Evolutionary conservation across 441 rosid species (phyloP), one percentile per base, ranked within the genome.

Genomic region (Mallotus repandus): DNA sequence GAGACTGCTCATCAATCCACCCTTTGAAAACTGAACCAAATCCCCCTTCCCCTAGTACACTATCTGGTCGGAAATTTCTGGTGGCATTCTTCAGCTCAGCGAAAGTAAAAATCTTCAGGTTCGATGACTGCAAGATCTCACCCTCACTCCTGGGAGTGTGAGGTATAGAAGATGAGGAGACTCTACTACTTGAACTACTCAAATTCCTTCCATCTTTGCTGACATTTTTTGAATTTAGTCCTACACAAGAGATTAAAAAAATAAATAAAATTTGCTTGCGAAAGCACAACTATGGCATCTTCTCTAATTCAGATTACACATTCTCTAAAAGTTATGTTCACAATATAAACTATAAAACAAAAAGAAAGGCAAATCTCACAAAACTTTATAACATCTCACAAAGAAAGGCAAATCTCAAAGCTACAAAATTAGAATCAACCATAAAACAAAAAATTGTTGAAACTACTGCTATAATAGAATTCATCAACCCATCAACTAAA

Each of bases 1-100:
- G 78, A 21, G 94, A 77, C 61, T 83, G 75, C 78, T 89, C 92
- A 78, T 89, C 97, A 46, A 92, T 81, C 97, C 97, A 92, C 16
- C 97, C 97, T 83, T 92, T 92, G 61, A 87, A 90, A 70, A 92
- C 97, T 1, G 92, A 89, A 72, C 97, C 97, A 54, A 92, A 92
- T 12, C 97, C 97, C 41, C 97, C 97, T 82, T 92, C 97, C 70
- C 97, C 97, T 6, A 92, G 76, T 57, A 90, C 84, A 74, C 94
- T 90, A 69, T 90, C 97, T 2, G 91, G 89, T 62, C 96, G 87
- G 74, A 92, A 92, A 73, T 85, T 92, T 79, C 92, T 79, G 55
- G 97, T 92, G 63, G 97, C 86, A 74, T 65, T 66, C 76, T 78
- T 90, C 68, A 92, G 92, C 43, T 90, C 88, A 15, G 79, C 66